Conservation (phyloP, 129 eudicot genomes). For the Rutidosis leptorrhynchoides region DNA sequence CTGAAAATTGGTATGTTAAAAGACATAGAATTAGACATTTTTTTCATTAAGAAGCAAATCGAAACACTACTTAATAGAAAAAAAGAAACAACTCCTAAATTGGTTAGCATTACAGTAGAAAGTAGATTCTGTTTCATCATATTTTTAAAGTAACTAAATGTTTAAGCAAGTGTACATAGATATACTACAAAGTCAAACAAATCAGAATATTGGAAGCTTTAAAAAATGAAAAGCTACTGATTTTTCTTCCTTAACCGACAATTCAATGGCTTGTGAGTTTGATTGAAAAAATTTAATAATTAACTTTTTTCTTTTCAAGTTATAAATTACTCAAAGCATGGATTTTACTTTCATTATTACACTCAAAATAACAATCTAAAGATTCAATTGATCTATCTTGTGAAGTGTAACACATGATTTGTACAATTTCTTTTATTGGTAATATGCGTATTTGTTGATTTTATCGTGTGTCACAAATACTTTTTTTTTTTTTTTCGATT, state of each 20-base stretch:
- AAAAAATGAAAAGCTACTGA: conserved; percentile 1
- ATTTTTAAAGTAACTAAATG: not conserved
- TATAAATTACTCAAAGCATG: not conserved
- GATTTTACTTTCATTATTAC: not conserved
- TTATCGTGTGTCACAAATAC: not conserved
- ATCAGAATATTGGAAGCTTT: not conserved
- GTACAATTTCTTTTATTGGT: no score
- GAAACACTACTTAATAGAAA: no score
- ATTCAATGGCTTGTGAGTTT: not conserved
- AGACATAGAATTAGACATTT: no score
- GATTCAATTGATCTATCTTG: not conserved
- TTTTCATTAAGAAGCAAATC: no score
- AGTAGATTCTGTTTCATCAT: no score
- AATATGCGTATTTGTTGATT: no score
- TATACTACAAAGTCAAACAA: not conserved
- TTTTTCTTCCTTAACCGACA: not conserved
- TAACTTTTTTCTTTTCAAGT: not conserved
- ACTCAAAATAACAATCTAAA: not conserved
- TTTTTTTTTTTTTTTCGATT: not conserved
- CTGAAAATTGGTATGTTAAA: no score
- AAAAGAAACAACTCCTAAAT: no score
- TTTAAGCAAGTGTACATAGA: not conserved
- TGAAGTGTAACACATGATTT: no score
- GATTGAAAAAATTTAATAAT: no score
- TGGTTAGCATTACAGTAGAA: no score